Evolutionary conservation across 2,329 filamentous ascomycete genomes (phyloP).

Genomic region (Pseudocercospora pini-densiflorae): DNA sequence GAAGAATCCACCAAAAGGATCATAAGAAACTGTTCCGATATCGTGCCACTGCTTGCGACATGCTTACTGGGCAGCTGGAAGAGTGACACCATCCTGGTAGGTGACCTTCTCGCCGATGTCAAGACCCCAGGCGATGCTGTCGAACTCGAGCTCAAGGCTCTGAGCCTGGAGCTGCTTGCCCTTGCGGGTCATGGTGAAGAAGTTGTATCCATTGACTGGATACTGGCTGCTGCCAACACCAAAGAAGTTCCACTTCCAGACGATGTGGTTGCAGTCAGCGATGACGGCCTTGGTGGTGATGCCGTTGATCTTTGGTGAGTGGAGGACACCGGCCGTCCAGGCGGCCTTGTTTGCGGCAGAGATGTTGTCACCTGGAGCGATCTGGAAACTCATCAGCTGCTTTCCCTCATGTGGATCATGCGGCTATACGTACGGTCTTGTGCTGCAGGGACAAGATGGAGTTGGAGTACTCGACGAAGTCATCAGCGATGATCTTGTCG

Average conservation of each 20-base stretch:
- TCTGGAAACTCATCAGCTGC: background rate
- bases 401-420: background rate
- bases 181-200: constrained; percentile 8
- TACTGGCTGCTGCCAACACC: constrained; percentile 15
- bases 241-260: constrained; percentile 24
- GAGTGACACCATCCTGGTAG: constrained; percentile 10
- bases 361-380: constrained; percentile 6
- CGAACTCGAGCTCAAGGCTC: constrained; percentile 14
- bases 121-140: constrained; percentile 19
- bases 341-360: constrained; percentile 6
- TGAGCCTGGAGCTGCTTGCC: constrained; percentile 12
- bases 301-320: constrained; percentile 3
- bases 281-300: constrained; percentile 20
- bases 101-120: constrained; percentile 10
- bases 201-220: constrained; percentile 21
- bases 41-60: background rate
- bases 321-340: constrained; percentile 12
- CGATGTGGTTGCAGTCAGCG: constrained; percentile 17
- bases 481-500: constrained; percentile 19
- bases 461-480: constrained; percentile 22
- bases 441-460: constrained; percentile 22
- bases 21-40: no score
- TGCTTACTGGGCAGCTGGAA: background rate
- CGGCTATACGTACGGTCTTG: background rate
- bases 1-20: no score